These are phyloP conservation scores for Cryptosporidium bovis DNA, from an alignment of 169 alveolate species.

Conservation along the genomic window DNA sequence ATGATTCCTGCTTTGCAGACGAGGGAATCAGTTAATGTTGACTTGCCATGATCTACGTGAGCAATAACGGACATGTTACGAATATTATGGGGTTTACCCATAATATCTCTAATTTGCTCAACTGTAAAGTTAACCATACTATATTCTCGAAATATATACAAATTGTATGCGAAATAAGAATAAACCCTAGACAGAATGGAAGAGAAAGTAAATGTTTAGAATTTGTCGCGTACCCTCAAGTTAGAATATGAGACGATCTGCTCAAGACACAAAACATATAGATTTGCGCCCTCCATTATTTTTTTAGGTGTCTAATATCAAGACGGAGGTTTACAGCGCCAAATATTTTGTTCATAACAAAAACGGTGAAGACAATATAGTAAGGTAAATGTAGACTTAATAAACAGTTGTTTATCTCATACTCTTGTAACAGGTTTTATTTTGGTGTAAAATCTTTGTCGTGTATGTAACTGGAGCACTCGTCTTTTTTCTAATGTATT, in stretches of 20 bases:
- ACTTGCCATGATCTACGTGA: slow-evolving; percentile 99
- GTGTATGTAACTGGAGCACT: no score
- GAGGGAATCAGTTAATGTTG: slow-evolving; percentile 98
- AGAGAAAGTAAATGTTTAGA: not conserved
- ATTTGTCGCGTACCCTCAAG: not conserved
- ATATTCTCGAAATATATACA: not conserved
- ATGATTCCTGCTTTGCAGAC: slow-evolving; percentile 99
- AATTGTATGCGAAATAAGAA: not conserved
- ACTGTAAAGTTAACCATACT: slow-evolving; percentile 98
- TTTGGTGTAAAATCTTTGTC: no score
- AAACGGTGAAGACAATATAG: no score
- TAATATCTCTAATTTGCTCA: slow-evolving; percentile 98
- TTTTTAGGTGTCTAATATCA: not conserved
- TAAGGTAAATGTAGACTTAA: no score
- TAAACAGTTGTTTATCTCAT: no score
- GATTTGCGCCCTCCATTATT: slow-evolving; percentile 8
- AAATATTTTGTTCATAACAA: no score
- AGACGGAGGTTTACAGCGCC: no score
- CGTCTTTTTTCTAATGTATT: no score
- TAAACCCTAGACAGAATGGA: not conserved
- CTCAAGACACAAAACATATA: slow-evolving; percentile 8
- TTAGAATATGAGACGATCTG: not conserved
- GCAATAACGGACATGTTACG: slow-evolving; percentile 99
- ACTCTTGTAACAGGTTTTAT: no score
- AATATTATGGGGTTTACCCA: slow-evolving; percentile 98